Evolutionary conservation across 495 filamentous ascomycete species (phyloP).

Genomic region (Aspergillus heteromorphus): DNA sequence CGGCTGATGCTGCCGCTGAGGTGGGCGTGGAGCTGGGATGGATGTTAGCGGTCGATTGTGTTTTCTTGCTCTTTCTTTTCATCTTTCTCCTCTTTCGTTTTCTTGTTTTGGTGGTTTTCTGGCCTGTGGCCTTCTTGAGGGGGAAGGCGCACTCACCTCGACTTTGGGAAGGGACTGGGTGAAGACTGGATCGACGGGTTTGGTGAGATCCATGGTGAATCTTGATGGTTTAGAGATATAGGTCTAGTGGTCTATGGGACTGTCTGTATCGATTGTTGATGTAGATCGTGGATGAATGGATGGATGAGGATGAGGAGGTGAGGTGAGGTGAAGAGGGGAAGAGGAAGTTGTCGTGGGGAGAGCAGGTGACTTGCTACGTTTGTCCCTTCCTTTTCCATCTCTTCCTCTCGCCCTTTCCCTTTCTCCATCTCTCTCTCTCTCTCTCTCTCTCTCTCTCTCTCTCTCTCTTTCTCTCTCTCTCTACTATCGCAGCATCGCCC

Average conservation of each 20-base stretch:
- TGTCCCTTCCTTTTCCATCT: neutral
- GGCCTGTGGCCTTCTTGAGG: neutral
- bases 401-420: neutral
- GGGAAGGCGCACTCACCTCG: slow-evolving; percentile 24
- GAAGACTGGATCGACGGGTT: slow-evolving; percentile 27
- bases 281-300: neutral
- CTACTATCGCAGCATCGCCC: too few relatives aligned
- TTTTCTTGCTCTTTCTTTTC: neutral
- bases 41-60: neutral
- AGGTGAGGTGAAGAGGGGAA: slow-evolving; percentile 26
- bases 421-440: neutral
- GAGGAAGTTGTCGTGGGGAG: slow-evolving; percentile 21
- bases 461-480: too few relatives aligned
- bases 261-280: neutral
- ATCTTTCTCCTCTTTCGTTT: neutral
- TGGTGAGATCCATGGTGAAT: slow-evolving; percentile 19
- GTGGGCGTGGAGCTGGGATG: slow-evolving; percentile 71
- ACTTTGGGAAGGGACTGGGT: slow-evolving; percentile 36
- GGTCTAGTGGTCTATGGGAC: slow-evolving; percentile 1
- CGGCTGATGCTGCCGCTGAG: slow-evolving; percentile 76
- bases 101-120: neutral
- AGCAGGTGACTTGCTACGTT: slow-evolving; percentile 6
- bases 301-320: slow-evolving; percentile 18
- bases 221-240: neutral
- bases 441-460: too few relatives aligned